Conservation (phyloP, 495 filamentous ascomycete genomes). For the Chaetomium fimeti region DNA sequence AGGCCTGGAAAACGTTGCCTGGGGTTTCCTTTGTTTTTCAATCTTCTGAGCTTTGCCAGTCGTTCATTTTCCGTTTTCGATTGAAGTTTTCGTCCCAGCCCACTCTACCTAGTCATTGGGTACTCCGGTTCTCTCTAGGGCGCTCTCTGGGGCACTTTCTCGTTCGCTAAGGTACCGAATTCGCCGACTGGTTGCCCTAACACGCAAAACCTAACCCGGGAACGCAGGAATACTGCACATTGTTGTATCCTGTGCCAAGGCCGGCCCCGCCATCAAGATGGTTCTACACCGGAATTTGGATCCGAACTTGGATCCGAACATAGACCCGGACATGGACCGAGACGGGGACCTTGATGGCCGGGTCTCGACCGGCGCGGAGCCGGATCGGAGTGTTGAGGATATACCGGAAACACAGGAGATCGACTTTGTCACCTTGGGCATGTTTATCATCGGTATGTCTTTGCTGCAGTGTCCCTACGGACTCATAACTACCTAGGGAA, state of each 20-base stretch:
- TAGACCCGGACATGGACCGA: slow-evolving; percentile 6
- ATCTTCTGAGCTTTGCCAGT: not conserved
- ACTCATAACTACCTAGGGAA: too few species aligned
- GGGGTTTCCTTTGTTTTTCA: not conserved
- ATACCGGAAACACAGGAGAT: slow-evolving; percentile 45
- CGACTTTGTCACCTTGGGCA: slow-evolving; percentile 85
- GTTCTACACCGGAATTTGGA: slow-evolving; percentile 2
- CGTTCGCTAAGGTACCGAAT: not conserved
- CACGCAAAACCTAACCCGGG: not conserved
- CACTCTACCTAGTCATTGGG: not conserved
- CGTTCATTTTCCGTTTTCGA: not conserved
- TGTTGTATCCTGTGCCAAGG: slow-evolving; percentile 2
- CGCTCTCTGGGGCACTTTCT: not conserved
- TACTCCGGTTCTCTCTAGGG: not conserved
- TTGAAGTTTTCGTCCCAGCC: not conserved
- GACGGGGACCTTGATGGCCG: not conserved
- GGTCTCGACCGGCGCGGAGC: not conserved
- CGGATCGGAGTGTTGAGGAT: not conserved
- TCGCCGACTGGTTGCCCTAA: not conserved
- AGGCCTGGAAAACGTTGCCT: not conserved
- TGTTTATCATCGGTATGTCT: slow-evolving; percentile 87
- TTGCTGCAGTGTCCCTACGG: not conserved
- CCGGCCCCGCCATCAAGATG: not conserved
- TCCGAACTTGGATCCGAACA: not conserved
- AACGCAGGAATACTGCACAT: not conserved